Evolutionary conservation across 768 basidiomycete species (phyloP), one percentile per base, ranked within the genome.

Genomic region (Mycena kentingensis): DNA sequence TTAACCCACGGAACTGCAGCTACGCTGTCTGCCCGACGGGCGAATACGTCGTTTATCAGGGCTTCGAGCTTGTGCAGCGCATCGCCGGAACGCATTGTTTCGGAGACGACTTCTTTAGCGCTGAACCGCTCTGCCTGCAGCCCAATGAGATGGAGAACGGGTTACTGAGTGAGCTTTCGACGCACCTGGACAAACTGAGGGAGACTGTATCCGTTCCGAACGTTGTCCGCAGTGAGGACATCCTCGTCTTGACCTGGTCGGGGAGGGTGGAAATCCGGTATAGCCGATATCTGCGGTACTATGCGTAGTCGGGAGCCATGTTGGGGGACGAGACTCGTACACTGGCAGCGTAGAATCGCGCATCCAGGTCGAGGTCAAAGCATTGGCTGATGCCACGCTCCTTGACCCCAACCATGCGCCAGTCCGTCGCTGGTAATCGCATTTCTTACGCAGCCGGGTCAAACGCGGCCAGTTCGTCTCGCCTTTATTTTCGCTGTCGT

Each of bases 211-310:
- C 91, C 91, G 64, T 77, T 77, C 70, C 83, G 83, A 28, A 92
- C 76, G 58, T 83, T 85, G 1, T 63, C 56, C 36, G 83, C 80
- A 0, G 87, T 83, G 36, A 93, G 70, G 2, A 80, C 63, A 60
- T 91, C 90, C 65, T 93, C 90, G 49, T 87, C 84, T 64, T 90
- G 87, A 5, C 81, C 78, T 16, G 85, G 81, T 34, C 79, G 77
- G 5, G 91, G 88, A 37, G 91, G 91, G 64, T 84, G 77, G 60
- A 88, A n/a, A 91, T 11, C 88, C 88, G 49, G 79, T 74, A 65
- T 87, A 90, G 16, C 90, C 90, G 45, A 92, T 73, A 67, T 91
- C 89, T 24, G 85, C 87, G 29, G 79, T 73, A 11, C 65, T 69
- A 69, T 90, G 88, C 1, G 81, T 73, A 55, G 77, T 80, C 3